Evolutionary conservation across 139 green algal genomes (phyloP), one percentile per base, ranked within the genome.

Genomic region (Pycnococcus provasolii): DNA sequence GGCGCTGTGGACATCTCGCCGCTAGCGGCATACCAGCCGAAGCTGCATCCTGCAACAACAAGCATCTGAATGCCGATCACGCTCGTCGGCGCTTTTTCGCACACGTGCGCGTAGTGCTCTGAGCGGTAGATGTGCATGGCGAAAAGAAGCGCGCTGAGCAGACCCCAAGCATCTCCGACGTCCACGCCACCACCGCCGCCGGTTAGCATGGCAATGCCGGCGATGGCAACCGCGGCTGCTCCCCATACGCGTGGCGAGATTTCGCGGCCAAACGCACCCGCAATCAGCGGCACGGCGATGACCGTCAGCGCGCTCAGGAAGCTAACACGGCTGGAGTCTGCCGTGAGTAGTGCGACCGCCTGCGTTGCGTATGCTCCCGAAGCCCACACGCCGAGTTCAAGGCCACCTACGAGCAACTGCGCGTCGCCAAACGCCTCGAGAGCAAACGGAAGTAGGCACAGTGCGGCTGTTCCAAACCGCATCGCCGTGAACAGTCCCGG

Each of bases 281-380:
- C 83, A 51, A 95, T 60, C 40, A 91, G 63, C 4, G 88, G 88
- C 11, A 95, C 87, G 8, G 83, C 72, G 42, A 95, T 73, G 1
- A 94, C 87, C 8, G 87, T 94, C 71, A 94, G 88, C 0, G 87
- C 86, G 55, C 72, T 85, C 3, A 94, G 77, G 57, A 94, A 88
- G 43, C 71, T 84, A 9, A 79, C 85, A 15, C 84, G 62, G 0
- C 73, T 83, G 3, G 87, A 87, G 45, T 91, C 82, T 2, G 84
- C 87, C 53, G 78, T 77, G 2, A 82, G 50, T 8, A 94, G 71
- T 0, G 78, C 87, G 13, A 82, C 37, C 0, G 74, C 64, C 65
- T 94, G 87, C 46, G 72, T 66, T 3, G 80, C 53, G 62, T 89
- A 68, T 4, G 44, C 62, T 2, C 51, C 9, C 44, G 44, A 9